These are phyloP conservation scores for Fusarium heterosporum DNA, from an alignment of 2,329 filamentous ascomycete genomes.

Conservation along the genomic window DNA sequence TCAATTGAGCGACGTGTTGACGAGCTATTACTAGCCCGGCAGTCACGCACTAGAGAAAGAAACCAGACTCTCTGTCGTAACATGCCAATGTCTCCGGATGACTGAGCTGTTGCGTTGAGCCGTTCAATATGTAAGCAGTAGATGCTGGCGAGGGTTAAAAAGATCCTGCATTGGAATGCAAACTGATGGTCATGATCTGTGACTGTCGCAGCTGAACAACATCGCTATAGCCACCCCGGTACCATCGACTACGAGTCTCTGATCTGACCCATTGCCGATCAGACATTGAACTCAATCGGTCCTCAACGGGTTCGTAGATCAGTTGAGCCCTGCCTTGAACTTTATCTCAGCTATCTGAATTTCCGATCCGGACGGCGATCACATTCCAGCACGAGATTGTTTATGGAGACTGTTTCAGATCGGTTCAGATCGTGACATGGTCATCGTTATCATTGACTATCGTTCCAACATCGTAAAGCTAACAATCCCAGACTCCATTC, in stretches of 20 bases:
- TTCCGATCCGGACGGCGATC: not conserved
- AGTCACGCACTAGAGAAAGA: no score
- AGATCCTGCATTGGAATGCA: not conserved
- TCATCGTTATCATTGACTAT: constrained; percentile 16
- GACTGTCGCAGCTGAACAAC: not conserved
- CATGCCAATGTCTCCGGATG: no score
- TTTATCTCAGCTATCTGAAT: constrained; percentile 12
- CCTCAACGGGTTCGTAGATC: not conserved
- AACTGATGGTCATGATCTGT: not conserved
- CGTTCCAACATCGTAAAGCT: constrained; percentile 3
- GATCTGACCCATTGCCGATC: constrained; percentile 12
- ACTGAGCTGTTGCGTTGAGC: not conserved
- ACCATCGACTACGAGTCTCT: not conserved
- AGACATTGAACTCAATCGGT: constrained; percentile 19
- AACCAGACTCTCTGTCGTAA: no score
- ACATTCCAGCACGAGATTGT: constrained; percentile 8
- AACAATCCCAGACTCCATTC: not conserved
- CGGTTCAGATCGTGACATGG: not conserved
- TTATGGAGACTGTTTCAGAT: constrained; percentile 8
- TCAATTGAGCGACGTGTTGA: no score
- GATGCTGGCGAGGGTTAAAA: not conserved
- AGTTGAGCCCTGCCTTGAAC: constrained; percentile 11
- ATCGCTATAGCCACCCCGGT: constrained; percentile 6
- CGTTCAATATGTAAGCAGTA: not conserved
- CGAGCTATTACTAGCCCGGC: no score